Percentiles rank a stretch among this genome's conserved stretches.
phyloP scores from a whole-genome alignment of 345 rosid genomes.

The Brassica carinata region DNA sequence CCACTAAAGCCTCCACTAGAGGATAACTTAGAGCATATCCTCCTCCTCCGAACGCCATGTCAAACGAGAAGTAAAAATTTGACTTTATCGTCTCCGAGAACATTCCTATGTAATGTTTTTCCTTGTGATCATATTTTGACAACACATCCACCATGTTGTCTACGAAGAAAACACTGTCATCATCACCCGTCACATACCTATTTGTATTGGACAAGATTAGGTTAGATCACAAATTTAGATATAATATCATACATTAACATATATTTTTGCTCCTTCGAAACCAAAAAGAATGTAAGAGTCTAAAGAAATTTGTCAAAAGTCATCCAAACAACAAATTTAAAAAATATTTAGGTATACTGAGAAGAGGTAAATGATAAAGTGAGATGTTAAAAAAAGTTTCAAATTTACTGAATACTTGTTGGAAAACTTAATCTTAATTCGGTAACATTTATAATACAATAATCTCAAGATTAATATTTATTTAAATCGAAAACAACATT shows the following conservation, averaged over 20 bases:
- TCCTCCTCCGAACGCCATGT: not conserved
- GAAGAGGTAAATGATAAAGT: no score
- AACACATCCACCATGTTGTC: constrained; percentile 54
- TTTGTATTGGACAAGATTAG: not conserved
- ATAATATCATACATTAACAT: not conserved
- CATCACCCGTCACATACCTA: constrained; percentile 56
- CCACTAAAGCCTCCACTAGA: not conserved
- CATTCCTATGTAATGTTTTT: not conserved
- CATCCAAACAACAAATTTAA: no score
- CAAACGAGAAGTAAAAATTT: not conserved
- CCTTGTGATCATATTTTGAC: constrained; percentile 17
- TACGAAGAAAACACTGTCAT: constrained; percentile 54
- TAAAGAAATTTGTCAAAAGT: no score
- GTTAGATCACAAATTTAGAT: not conserved
- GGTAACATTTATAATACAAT: no score
- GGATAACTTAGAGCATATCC: not conserved
- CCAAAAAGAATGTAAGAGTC: not conserved
- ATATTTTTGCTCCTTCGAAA: not conserved
- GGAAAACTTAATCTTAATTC: no score
- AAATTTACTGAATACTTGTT: no score
- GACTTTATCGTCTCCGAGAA: not conserved
- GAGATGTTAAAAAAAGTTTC: no score
- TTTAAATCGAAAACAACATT: no score
- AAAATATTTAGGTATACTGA: no score
- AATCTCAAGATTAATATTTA: no score